Conservation (phyloP, 2,329 filamentous ascomycete genomes). For the Fusarium sambucinum region DNA sequence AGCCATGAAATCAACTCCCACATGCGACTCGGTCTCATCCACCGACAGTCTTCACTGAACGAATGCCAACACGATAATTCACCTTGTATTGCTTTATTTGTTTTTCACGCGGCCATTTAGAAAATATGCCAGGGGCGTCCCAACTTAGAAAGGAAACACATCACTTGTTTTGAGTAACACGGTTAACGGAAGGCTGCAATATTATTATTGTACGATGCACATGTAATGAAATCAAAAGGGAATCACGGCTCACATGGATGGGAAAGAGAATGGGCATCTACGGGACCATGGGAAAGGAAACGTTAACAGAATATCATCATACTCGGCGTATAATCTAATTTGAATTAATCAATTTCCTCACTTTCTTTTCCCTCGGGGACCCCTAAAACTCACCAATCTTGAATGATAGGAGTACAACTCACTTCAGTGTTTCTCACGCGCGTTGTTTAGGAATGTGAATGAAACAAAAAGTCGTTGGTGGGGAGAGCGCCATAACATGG, state of each 20-base stretch:
- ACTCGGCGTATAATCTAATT: slow-evolving; percentile 38
- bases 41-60: slow-evolving; percentile 43
- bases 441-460: slow-evolving; percentile 28
- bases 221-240: slow-evolving; percentile 4
- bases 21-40: slow-evolving; percentile 41
- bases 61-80: not conserved
- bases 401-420: not conserved
- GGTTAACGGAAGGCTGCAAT: slow-evolving; percentile 16
- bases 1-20: slow-evolving; percentile 36
- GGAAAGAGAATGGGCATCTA: slow-evolving; percentile 25
- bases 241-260: slow-evolving; percentile 17
- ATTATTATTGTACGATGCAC: slow-evolving; percentile 29
- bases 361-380: not conserved
- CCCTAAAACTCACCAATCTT: slow-evolving; percentile 1
- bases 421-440: not conserved
- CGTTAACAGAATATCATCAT: slow-evolving; percentile 27
- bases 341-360: slow-evolving; percentile 17
- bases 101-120: slow-evolving; percentile 12
- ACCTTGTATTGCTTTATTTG: slow-evolving; percentile 11
- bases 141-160: slow-evolving; percentile 17
- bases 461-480: slow-evolving; percentile 30
- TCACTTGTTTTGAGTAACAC: not conserved
- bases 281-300: slow-evolving; percentile 23
- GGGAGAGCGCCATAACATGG: slow-evolving; percentile 1
- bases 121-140: slow-evolving; percentile 27